Conservation (phyloP, 2,329 filamentous ascomycete genomes). For the Xylariaceae sp. region DNA sequence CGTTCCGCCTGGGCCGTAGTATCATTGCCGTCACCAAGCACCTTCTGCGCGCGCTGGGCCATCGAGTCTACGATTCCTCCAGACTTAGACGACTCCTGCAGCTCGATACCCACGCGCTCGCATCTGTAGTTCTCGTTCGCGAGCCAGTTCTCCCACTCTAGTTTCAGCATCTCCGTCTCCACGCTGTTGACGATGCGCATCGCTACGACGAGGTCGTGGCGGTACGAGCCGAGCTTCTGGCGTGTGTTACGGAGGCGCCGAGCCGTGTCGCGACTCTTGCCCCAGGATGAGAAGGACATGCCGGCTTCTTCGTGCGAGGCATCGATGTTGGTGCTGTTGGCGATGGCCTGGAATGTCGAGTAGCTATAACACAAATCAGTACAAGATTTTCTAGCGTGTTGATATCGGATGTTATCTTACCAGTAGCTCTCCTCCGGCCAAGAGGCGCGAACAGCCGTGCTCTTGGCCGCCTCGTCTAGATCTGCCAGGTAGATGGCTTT, state of each 20-base stretch:
- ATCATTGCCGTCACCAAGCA: constrained; percentile 19
- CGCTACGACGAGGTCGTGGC: constrained; percentile 86
- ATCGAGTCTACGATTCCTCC: constrained; percentile 1
- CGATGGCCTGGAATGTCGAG: constrained; percentile 55
- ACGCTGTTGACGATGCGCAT: constrained; percentile 85
- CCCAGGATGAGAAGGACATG: constrained; percentile 39
- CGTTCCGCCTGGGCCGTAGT: constrained; percentile 18
- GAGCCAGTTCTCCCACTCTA: constrained; percentile 94
- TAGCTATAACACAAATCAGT: constrained; percentile 40
- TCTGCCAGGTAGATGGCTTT: constrained; percentile 80
- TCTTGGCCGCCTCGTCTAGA: constrained; percentile 58
- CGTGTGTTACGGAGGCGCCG: constrained; percentile 71
- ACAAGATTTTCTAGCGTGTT: not conserved
- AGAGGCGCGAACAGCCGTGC: constrained; percentile 31
- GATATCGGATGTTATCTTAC: constrained; percentile 32
- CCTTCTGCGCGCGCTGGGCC: constrained; percentile 31
- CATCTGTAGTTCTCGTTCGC: constrained; percentile 73
- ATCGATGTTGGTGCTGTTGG: constrained; percentile 54
- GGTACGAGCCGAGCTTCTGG: constrained; percentile 74
- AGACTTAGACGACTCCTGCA: constrained; percentile 29
- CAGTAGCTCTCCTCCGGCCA: constrained; percentile 47
- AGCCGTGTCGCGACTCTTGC: constrained; percentile 49
- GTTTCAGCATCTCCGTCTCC: constrained; percentile 76
- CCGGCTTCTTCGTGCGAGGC: constrained; percentile 50
- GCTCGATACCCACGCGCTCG: constrained; percentile 49